These are phyloP conservation scores for Phtheirospermum japonicum DNA, from an alignment of 257 asterid species.

Conservation along the genomic window DNA sequence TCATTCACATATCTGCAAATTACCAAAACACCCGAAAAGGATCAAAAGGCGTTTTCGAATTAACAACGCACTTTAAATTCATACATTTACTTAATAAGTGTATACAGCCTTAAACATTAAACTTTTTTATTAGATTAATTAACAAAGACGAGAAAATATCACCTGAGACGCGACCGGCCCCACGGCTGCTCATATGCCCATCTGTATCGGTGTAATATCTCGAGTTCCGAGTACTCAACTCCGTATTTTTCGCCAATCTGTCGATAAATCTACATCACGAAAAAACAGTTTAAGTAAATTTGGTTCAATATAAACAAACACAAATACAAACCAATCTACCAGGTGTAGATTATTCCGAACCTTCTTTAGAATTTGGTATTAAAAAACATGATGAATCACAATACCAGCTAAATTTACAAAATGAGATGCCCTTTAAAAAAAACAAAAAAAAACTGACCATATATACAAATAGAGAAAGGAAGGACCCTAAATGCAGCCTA, in stretches of 20 bases:
- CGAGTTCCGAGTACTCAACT: constrained; percentile 78
- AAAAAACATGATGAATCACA: neutral
- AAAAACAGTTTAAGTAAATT: constrained; percentile 11
- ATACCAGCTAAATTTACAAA: neutral
- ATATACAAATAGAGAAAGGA: no score
- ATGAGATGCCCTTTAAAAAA: no score
- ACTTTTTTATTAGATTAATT: neutral
- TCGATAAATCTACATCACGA: constrained; percentile 63
- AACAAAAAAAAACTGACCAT: no score
- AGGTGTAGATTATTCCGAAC: neutral
- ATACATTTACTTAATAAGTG: neutral
- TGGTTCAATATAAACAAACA: neutral
- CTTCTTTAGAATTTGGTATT: neutral
- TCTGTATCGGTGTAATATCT: constrained; percentile 79
- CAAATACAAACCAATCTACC: neutral
- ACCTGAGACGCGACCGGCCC: constrained; percentile 97
- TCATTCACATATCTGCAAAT: constrained; percentile 76
- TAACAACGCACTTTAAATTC: neutral
- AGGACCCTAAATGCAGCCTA: no score
- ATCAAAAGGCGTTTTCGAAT: neutral
- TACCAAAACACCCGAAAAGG: constrained; percentile 3
- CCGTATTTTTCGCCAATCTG: constrained; percentile 95
- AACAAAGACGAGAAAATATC: constrained; percentile 20
- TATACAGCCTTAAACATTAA: neutral
- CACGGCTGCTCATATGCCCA: constrained; percentile 97